Evolutionary conservation across 2,329 filamentous ascomycete genomes (phyloP).

Genomic region (Stagonosporopsis rhizophila): DNA sequence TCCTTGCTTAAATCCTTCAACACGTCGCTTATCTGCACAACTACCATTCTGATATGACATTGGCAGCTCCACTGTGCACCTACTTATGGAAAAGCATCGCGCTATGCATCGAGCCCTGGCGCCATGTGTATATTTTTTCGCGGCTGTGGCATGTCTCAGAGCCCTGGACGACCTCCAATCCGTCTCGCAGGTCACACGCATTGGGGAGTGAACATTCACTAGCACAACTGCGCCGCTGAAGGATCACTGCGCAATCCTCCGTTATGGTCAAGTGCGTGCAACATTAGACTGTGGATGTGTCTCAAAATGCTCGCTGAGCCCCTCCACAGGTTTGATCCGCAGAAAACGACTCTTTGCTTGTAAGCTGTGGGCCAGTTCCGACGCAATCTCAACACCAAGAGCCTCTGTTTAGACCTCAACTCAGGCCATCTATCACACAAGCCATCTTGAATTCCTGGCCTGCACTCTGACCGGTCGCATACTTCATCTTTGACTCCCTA

Average conservation of each 20-base stretch:
- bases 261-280: conserved; percentile 2
- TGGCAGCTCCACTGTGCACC: conserved; percentile 2
- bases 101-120: conserved; percentile 2
- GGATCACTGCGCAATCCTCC: conserved; percentile 2
- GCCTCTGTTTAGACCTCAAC: neutral
- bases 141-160: conserved; percentile 9
- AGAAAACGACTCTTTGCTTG: neutral
- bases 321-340: neutral
- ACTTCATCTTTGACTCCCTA: too few species aligned
- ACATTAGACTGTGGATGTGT: neutral
- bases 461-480: too few species aligned
- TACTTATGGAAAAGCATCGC: conserved; percentile 5
- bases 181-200: conserved; percentile 5
- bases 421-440: too few species aligned
- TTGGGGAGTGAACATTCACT: neutral
- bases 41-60: neutral
- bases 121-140: neutral
- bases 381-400: too few species aligned
- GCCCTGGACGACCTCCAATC: neutral
- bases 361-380: neutral
- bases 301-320: conserved; percentile 6
- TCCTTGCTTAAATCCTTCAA: conserved; percentile 12
- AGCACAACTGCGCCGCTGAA: conserved; percentile 10
- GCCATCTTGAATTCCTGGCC: too few species aligned
- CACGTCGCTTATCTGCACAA: conserved; percentile 3